Conservation (phyloP, 2,329 filamentous ascomycete genomes). For the Xylariales sp. region DNA sequence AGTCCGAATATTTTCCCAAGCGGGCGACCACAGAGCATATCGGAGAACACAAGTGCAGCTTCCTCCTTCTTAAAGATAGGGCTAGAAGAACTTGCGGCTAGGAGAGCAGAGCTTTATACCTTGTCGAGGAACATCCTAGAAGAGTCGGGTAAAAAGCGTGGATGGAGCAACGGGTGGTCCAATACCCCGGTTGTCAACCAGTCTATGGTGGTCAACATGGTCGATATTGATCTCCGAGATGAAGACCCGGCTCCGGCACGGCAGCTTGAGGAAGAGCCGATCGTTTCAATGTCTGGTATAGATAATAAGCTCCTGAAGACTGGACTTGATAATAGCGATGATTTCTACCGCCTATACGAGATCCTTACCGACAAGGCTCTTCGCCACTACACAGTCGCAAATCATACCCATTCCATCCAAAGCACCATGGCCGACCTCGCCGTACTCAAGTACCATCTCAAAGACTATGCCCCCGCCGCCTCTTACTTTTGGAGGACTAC, state of each 20-base stretch:
- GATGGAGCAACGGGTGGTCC: constrained; percentile 83
- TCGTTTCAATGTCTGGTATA: constrained; percentile 58
- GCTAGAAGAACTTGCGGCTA: constrained; percentile 83
- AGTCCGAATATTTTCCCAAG: constrained; percentile 68
- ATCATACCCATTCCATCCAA: constrained; percentile 80
- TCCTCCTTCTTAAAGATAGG: constrained; percentile 70
- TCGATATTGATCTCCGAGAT: constrained; percentile 67
- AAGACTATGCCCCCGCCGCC: constrained; percentile 79
- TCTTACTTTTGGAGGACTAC: constrained; percentile 82
- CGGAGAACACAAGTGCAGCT: constrained; percentile 56
- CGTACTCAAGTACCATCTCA: constrained; percentile 80
- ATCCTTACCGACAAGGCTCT: constrained; percentile 86
- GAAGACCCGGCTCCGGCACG: constrained; percentile 50
- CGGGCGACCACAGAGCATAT: constrained; percentile 51
- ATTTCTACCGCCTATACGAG: constrained; percentile 76
- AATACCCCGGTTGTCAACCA: constrained; percentile 65
- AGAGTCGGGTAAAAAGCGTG: constrained; percentile 74
- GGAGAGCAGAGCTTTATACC: constrained; percentile 83
- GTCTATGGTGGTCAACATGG: constrained; percentile 60
- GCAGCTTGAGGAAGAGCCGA: constrained; percentile 27
- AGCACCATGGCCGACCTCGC: constrained; percentile 86
- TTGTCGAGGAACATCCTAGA: constrained; percentile 84
- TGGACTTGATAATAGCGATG: constrained; percentile 69
- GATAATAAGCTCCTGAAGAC: constrained; percentile 68
- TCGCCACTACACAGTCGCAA: constrained; percentile 83